phyloP scores from a whole-genome alignment of 2,329 filamentous ascomycete genomes.

The Colletotrichum tamarilloi region DNA sequence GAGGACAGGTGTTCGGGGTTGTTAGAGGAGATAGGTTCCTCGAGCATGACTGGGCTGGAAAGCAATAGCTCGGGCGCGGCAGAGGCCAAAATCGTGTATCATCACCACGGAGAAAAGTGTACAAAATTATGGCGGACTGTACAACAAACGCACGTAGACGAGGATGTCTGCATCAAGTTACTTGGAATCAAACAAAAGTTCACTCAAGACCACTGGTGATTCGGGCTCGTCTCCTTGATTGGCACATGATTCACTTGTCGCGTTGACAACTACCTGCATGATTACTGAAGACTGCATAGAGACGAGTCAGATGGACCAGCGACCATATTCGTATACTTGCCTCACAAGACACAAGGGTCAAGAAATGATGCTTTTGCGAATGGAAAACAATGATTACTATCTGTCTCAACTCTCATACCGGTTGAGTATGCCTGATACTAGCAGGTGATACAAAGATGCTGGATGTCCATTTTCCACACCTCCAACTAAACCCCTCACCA shows the following conservation, averaged over 20 bases:
- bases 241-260: neutral
- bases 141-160: conserved; percentile 20
- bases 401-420: conserved; percentile 16
- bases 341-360: neutral
- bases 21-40: neutral
- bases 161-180: neutral
- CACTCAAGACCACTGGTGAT: neutral
- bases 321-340: neutral
- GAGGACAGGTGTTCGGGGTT: neutral
- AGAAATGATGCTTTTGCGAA: neutral
- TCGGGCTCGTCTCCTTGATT: neutral
- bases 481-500: neutral
- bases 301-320: neutral
- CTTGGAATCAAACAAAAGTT: conserved; percentile 15
- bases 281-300: neutral
- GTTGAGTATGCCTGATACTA: conserved; percentile 2
- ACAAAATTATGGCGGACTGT: conserved; percentile 18
- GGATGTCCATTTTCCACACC: neutral
- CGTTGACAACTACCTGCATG: neutral
- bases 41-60: neutral
- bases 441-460: neutral
- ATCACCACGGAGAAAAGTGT: conserved; percentile 19
- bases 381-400: conserved; percentile 23
- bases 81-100: conserved; percentile 15
- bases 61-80: neutral